Percentiles rank a stretch among this genome's conserved stretches.
phyloP scores from a whole-genome alignment of 768 basidiomycete genomes.

The Russula sp. region DNA sequence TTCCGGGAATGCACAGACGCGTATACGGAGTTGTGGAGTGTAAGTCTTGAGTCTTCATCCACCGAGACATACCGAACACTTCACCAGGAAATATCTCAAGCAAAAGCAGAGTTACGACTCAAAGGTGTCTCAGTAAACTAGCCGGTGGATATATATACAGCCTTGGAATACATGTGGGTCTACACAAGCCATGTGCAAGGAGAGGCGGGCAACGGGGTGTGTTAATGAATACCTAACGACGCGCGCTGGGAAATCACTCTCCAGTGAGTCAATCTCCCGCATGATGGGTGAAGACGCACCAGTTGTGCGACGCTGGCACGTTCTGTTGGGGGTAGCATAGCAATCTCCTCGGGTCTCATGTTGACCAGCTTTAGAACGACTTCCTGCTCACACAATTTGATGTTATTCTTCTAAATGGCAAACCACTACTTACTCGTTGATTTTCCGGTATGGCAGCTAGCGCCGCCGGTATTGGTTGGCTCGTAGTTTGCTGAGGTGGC shows the following conservation, averaged over 20 bases:
- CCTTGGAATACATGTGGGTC: conserved; percentile 12
- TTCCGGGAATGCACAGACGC: conserved; percentile 78
- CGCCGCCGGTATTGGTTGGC: conserved; percentile 39
- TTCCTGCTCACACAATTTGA: conserved; percentile 36
- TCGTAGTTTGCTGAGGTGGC: conserved; percentile 16
- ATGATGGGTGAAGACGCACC: conserved; percentile 39
- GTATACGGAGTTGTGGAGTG: conserved; percentile 59
- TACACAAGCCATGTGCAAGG: conserved; percentile 6
- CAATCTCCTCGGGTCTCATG: conserved; percentile 84
- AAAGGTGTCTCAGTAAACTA: conserved; percentile 25
- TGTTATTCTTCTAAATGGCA: conserved; percentile 4
- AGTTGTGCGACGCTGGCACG: conserved; percentile 76
- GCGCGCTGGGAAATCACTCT: conserved; percentile 14
- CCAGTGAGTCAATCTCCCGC: background rate
- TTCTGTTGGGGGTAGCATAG: conserved; percentile 64
- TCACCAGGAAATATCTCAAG: conserved; percentile 22
- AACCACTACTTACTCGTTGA: conserved; percentile 46
- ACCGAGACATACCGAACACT: background rate
- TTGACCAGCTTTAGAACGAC: conserved; percentile 73
- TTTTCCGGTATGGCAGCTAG: conserved; percentile 60
- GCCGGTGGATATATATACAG: conserved; percentile 15
- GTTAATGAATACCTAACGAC: conserved; percentile 19
- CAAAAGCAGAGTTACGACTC: conserved; percentile 22
- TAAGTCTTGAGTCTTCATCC: conserved; percentile 32
- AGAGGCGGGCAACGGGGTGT: background rate